Conservation (phyloP, 495 filamentous ascomycete genomes). For the Lophiotrema nucula region DNA sequence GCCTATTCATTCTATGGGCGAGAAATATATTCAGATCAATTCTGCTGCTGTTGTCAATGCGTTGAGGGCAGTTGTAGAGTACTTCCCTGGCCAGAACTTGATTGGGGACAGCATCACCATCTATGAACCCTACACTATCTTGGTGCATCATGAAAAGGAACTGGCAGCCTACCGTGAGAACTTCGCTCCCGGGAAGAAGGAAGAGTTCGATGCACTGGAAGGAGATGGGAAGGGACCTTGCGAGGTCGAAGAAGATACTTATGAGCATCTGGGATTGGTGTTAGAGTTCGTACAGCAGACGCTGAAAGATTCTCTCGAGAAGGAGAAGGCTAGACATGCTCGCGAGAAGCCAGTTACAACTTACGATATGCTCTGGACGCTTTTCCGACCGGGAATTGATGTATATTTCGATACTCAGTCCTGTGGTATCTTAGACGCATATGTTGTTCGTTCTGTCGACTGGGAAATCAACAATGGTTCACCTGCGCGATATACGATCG, state of each 20-base stretch:
- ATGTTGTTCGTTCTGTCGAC: slow-evolving; percentile 20
- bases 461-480: slow-evolving; percentile 25
- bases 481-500: slow-evolving; percentile 12
- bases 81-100: slow-evolving; percentile 30
- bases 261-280: slow-evolving; percentile 33
- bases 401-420: slow-evolving; percentile 23
- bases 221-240: neutral
- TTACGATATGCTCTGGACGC: slow-evolving; percentile 37
- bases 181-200: slow-evolving; percentile 10
- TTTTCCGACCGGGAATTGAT: slow-evolving; percentile 30
- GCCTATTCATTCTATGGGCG: slow-evolving; percentile 30
- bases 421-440: slow-evolving; percentile 20
- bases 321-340: slow-evolving; percentile 31
- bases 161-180: slow-evolving; percentile 24
- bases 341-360: slow-evolving; percentile 22
- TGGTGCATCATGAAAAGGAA: slow-evolving; percentile 33
- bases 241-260: slow-evolving; percentile 19
- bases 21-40: slow-evolving; percentile 29
- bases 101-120: slow-evolving; percentile 23
- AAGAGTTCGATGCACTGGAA: neutral
- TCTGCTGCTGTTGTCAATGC: slow-evolving; percentile 29
- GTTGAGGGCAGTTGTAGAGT: slow-evolving; percentile 26
- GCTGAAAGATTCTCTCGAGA: slow-evolving; percentile 17
- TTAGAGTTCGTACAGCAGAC: slow-evolving; percentile 21
- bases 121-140: slow-evolving; percentile 25